phyloP scores from a whole-genome alignment of 352 stramenopile species.

The Globisporangium nagaii region DNA sequence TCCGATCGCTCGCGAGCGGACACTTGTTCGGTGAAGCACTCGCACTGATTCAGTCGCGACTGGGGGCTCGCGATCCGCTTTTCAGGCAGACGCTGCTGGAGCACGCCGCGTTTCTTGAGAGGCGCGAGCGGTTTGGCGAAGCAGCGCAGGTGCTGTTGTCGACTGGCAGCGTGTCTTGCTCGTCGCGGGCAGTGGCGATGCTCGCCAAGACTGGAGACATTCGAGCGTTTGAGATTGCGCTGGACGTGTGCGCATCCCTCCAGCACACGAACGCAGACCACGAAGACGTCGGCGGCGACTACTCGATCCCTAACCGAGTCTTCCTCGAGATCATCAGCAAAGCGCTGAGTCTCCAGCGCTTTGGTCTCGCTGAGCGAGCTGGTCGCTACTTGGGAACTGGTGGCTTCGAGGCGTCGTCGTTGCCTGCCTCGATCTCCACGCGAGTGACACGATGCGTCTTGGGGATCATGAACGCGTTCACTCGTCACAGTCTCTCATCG shows the following conservation, averaged over 20 bases:
- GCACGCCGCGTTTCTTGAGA: constrained; percentile 33
- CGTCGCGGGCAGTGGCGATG: constrained; percentile 16
- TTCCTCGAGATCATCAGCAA: constrained; percentile 30
- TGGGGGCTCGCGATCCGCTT: constrained; percentile 34
- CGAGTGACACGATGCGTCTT: constrained; percentile 10
- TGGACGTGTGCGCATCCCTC: constrained; percentile 23
- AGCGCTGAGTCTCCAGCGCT: constrained; percentile 13
- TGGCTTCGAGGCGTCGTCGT: constrained; percentile 1
- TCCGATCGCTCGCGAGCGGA: constrained; percentile 32
- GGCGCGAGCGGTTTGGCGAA: constrained; percentile 23
- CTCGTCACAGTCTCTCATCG: not conserved
- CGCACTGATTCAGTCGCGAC: constrained; percentile 35
- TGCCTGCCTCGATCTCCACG: constrained; percentile 6
- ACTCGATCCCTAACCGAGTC: constrained; percentile 32
- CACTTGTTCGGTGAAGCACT: constrained; percentile 51
- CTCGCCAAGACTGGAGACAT: constrained; percentile 32
- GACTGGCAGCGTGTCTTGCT: constrained; percentile 17
- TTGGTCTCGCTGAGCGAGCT: constrained; percentile 30
- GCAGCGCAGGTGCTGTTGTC: constrained; percentile 22
- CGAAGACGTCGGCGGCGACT: not conserved
- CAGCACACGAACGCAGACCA: not conserved
- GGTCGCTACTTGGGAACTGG: constrained; percentile 10
- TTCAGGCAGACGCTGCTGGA: constrained; percentile 29
- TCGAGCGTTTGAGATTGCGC: constrained; percentile 19
- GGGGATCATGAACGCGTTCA: not conserved